These are phyloP conservation scores for Huntiella abstrusa DNA, from an alignment of 2,329 filamentous ascomycete species.

Conservation along the genomic window DNA sequence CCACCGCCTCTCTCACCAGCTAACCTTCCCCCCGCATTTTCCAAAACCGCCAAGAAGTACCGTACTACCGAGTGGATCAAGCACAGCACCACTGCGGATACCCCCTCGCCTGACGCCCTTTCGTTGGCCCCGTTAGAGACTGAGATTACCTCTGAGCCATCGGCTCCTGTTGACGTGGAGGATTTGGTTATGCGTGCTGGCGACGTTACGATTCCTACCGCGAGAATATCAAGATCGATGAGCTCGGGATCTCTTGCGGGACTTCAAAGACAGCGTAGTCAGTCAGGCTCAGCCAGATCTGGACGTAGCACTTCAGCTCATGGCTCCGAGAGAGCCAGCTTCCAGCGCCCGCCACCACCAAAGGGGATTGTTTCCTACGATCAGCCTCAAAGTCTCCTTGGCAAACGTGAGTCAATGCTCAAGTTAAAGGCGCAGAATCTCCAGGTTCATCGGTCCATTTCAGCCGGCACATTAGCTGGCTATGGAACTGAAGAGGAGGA, in stretches of 20 bases:
- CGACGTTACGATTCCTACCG: slow-evolving; percentile 18
- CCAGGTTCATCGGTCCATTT: slow-evolving; percentile 15
- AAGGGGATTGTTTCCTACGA: slow-evolving; percentile 29
- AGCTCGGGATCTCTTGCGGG: slow-evolving; percentile 13
- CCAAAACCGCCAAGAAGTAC: slow-evolving; percentile 62
- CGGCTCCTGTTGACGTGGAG: slow-evolving; percentile 31
- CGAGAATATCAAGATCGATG: slow-evolving; percentile 15
- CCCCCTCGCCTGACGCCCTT: slow-evolving; percentile 45
- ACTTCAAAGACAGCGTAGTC: background rate
- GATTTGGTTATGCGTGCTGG: slow-evolving; percentile 46
- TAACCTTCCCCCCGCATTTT: slow-evolving; percentile 49
- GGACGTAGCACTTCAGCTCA: background rate
- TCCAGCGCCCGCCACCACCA: slow-evolving; percentile 14
- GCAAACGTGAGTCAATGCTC: slow-evolving; percentile 34
- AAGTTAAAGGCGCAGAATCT: slow-evolving; percentile 28
- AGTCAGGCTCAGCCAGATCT: background rate
- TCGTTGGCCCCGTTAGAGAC: slow-evolving; percentile 25
- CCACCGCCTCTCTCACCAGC: slow-evolving; percentile 35
- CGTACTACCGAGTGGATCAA: slow-evolving; percentile 95
- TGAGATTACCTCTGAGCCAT: slow-evolving; percentile 12
- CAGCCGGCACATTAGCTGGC: background rate
- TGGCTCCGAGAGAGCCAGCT: slow-evolving; percentile 1
- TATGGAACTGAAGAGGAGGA: background rate
- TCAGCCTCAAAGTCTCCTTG: slow-evolving; percentile 36
- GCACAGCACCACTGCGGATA: slow-evolving; percentile 60